phyloP scores from a whole-genome alignment of 1,139 yeast genomes.

The Arxiozyma bovina region DNA sequence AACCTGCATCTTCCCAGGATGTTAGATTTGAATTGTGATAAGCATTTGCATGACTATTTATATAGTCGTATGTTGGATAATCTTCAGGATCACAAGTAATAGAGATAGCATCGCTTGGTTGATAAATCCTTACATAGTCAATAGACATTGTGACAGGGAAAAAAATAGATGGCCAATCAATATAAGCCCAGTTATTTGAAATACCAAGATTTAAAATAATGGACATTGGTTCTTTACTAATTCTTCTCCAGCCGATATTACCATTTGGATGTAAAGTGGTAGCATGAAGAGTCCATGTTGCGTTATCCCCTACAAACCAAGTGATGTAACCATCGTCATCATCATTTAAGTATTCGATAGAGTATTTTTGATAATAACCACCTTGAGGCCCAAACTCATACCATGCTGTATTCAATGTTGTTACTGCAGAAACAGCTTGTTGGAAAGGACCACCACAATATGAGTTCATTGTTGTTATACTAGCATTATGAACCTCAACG shows the following conservation, averaged over 20 bases:
- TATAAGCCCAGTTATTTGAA: slow-evolving; percentile 75
- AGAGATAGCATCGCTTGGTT: slow-evolving; percentile 45
- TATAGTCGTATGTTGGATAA: slow-evolving; percentile 69
- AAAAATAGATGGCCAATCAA: slow-evolving; percentile 62
- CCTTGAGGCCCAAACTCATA: slow-evolving; percentile 49
- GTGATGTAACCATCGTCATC: slow-evolving; percentile 56
- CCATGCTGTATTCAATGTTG: slow-evolving; percentile 68
- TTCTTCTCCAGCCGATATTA: slow-evolving; percentile 63
- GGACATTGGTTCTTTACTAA: slow-evolving; percentile 82
- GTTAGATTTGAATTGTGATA: slow-evolving; percentile 59
- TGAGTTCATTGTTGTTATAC: slow-evolving; percentile 62
- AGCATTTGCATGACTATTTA: slow-evolving; percentile 51
- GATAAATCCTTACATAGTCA: slow-evolving; percentile 75
- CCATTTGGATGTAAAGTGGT: slow-evolving; percentile 73
- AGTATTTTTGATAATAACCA: slow-evolving; percentile 59
- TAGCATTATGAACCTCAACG: slow-evolving; percentile 50
- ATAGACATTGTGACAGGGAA: slow-evolving; percentile 64
- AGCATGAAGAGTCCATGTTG: slow-evolving; percentile 55
- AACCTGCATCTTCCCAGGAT: slow-evolving; percentile 59
- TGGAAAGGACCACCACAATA: slow-evolving; percentile 81
- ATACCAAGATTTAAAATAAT: slow-evolving; percentile 69
- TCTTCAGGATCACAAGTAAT: slow-evolving; percentile 69
- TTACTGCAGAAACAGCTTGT: slow-evolving; percentile 71
- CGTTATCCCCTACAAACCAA: slow-evolving; percentile 72
- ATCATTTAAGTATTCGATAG: slow-evolving; percentile 70